phyloP scores from a whole-genome alignment of 2,329 filamentous ascomycete genomes.

The Pezicula carpinea region DNA sequence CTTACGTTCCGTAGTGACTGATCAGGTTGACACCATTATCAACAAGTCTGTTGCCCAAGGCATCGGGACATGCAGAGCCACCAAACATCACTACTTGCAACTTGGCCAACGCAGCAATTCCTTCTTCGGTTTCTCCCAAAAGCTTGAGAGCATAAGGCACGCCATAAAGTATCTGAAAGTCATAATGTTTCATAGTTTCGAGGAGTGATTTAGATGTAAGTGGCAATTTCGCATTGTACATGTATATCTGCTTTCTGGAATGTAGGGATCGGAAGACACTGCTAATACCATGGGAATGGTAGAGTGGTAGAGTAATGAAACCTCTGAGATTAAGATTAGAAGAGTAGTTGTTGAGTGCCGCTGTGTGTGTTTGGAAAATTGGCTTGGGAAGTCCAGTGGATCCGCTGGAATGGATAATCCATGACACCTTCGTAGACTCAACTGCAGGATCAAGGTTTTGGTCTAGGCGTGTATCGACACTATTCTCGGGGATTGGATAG shows the following conservation, averaged over 20 bases:
- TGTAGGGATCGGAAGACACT: constrained; percentile 49
- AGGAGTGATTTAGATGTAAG: constrained; percentile 46
- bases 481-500: constrained; percentile 45
- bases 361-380: constrained; percentile 51
- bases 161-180: constrained; percentile 50
- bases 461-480: constrained; percentile 46
- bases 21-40: constrained; percentile 48
- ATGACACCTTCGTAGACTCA: constrained; percentile 17
- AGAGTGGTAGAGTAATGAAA: constrained; percentile 54
- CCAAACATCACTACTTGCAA: constrained; percentile 52
- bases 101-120: constrained; percentile 40
- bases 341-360: constrained; percentile 38
- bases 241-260: constrained; percentile 42
- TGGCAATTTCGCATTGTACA: constrained; percentile 51
- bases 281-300: constrained; percentile 53
- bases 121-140: constrained; percentile 51
- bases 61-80: constrained; percentile 54
- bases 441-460: constrained; percentile 31
- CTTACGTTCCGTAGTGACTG: constrained; percentile 52
- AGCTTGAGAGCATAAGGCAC: constrained; percentile 63
- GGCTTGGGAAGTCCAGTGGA: constrained; percentile 59
- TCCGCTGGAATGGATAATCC: constrained; percentile 33
- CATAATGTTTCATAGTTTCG: constrained; percentile 34
- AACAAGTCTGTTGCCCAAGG: constrained; percentile 49
- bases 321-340: constrained; percentile 34